A percentile compares a stretch with the other conserved stretches of the same genome.
Evolutionary conservation across 768 basidiomycete genomes (phyloP).

Genomic region (Melanogaster broomeanus): DNA sequence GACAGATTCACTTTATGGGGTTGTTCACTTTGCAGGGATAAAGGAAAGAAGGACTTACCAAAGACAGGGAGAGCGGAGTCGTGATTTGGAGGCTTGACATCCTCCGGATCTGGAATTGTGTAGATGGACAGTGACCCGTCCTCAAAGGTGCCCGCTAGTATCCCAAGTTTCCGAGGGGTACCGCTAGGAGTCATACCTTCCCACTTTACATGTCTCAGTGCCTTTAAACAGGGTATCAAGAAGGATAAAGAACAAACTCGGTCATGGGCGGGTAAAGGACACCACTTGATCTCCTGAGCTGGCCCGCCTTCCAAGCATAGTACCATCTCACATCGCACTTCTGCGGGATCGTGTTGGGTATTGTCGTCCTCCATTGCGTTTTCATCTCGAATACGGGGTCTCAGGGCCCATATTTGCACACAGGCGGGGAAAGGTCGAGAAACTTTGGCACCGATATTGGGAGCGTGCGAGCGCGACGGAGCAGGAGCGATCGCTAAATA

Average conservation of each 20-base stretch:
- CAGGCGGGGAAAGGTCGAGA: conserved; percentile 59
- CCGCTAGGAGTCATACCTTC: conserved; percentile 17
- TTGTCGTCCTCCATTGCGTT: conserved; percentile 24
- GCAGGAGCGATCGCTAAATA: conserved; percentile 85
- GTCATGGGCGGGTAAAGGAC: conserved; percentile 85
- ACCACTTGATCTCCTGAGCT: conserved; percentile 87
- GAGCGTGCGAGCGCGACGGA: conserved; percentile 62
- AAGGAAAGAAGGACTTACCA: conserved; percentile 40
- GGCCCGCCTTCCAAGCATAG: conserved; percentile 82
- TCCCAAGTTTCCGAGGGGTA: conserved; percentile 65
- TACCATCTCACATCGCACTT: conserved; percentile 80
- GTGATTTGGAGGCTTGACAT: conserved; percentile 35
- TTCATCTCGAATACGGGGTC: conserved; percentile 16
- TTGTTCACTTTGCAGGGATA: not conserved
- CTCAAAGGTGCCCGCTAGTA: conserved; percentile 83
- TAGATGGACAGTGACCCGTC: conserved; percentile 85
- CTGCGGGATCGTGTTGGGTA: conserved; percentile 15
- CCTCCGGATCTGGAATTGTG: conserved; percentile 76
- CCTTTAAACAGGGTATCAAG: not conserved
- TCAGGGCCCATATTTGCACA: conserved; percentile 85
- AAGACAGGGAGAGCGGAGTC: conserved; percentile 43
- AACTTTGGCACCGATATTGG: conserved; percentile 63
- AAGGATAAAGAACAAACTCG: conserved; percentile 31
- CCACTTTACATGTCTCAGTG: conserved; percentile 16
- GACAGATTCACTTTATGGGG: conserved; percentile 50